Evolutionary conservation across 140 eudicot species (phyloP), one percentile per base, ranked within the genome.

Genomic region (Senecio squalidus): DNA sequence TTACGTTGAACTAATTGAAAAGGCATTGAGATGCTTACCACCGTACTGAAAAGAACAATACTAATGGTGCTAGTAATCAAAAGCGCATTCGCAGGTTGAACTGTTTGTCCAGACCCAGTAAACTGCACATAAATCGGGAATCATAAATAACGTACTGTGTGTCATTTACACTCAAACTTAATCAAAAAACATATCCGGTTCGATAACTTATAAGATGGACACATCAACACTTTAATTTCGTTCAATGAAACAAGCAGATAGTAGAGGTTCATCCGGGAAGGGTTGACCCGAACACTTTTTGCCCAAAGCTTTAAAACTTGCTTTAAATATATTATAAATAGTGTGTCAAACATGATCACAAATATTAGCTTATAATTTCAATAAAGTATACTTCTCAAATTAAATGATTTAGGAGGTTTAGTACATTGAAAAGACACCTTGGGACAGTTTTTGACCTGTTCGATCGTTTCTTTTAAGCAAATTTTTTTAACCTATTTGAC

Each of bases 41-140:
- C 60, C 61, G 96, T 92, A 74, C 93, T 87, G 78, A 82, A 84
- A 48, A 92, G 88, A 63, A 87, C 95, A 11, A 92, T 48, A 14
- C 80, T 77, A 55, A 92, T 84, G 41, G 98, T 92, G 80, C 95
- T 87, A 54, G 96, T 83, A 59, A 92, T 84, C 92, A 87, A 71
- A 47, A 84, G 69, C 3, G 95, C 96, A 62, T 92, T 82, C 49
- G 81, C 89, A 11, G 86, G 84, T 73, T 73, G 89, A 57, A 81
- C 75, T 18, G 98, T 92, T 58, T 82, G 87, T 1, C 96, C 95
- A 10, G 72, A 73, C 39, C 71, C 82, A 7, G 98, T 58, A 69
- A 92, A 92, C 98, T 92, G 83, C 83, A 76, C 14, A 61, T 22
- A n/a, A 23, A 24, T 29, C 27, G 27, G 53, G 17, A 54, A 26